Evolutionary conservation across 768 basidiomycete genomes (phyloP).

Genomic region (Suillus luteus): DNA sequence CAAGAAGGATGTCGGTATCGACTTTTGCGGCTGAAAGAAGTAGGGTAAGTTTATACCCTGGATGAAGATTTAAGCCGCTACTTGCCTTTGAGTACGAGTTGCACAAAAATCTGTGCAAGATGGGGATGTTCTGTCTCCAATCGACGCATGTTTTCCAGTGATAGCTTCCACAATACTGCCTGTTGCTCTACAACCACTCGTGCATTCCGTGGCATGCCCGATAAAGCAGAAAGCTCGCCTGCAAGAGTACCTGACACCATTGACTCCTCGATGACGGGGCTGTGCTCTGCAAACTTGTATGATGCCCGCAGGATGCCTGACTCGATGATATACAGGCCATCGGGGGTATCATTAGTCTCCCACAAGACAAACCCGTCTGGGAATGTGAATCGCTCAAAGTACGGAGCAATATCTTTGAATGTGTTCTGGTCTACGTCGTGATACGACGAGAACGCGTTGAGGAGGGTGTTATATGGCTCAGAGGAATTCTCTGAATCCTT

Average conservation of each 20-base stretch:
- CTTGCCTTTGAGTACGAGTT: conserved; percentile 74
- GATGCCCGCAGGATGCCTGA: conserved; percentile 82
- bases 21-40: conserved; percentile 56
- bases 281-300: conserved; percentile 75
- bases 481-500: conserved; percentile 32
- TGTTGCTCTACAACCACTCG: conserved; percentile 81
- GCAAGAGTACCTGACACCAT: conserved; percentile 94
- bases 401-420: conserved; percentile 65
- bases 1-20: conserved; percentile 61
- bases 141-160: conserved; percentile 51
- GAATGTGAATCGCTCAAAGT: conserved; percentile 66
- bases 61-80: conserved; percentile 8
- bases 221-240: conserved; percentile 86
- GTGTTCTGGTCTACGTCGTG: conserved; percentile 55
- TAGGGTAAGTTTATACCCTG: not conserved
- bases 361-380: conserved; percentile 68
- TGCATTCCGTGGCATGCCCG: conserved; percentile 79
- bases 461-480: conserved; percentile 75
- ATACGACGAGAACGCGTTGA: conserved; percentile 80
- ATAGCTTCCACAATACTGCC: conserved; percentile 82
- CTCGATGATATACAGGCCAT: conserved; percentile 89
- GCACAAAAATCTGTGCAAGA: conserved; percentile 64
- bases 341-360: conserved; percentile 72
- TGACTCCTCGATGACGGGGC: conserved; percentile 74
- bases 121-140: conserved; percentile 71